Percentiles rank a stretch among this genome's conserved stretches.
Evolutionary conservation across 106 monocot genomes (phyloP).

Genomic region (Hemerocallis citrina): DNA sequence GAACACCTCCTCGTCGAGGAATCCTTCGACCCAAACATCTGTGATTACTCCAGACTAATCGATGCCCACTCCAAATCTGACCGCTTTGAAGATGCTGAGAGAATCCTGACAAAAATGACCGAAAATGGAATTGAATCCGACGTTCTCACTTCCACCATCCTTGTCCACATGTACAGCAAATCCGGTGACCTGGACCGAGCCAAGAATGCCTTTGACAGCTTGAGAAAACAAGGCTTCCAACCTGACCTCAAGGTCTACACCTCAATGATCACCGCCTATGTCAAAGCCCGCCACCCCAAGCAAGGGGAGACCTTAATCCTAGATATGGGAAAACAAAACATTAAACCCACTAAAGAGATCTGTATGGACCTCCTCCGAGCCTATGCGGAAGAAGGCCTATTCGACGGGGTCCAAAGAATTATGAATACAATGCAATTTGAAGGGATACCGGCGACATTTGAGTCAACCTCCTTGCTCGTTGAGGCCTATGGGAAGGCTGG

Average conservation of each 20-base stretch:
- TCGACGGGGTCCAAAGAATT: conserved; percentile 46
- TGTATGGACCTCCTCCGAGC: conserved; percentile 48
- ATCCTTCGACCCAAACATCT: conserved; percentile 58
- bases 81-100: conserved; percentile 53
- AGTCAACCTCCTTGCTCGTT: conserved; percentile 41
- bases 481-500: conserved; percentile 47
- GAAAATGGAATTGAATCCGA: conserved; percentile 63
- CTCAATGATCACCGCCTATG: conserved; percentile 64
- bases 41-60: conserved; percentile 74
- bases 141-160: conserved; percentile 31
- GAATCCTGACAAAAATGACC: conserved; percentile 63
- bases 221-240: conserved; percentile 45
- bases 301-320: conserved; percentile 32
- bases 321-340: conserved; percentile 51
- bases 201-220: conserved; percentile 43
- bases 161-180: conserved; percentile 81
- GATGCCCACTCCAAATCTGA: conserved; percentile 42
- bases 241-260: conserved; percentile 48
- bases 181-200: conserved; percentile 51
- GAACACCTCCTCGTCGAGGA: conserved; percentile 59
- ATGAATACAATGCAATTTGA: conserved; percentile 58
- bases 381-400: conserved; percentile 34
- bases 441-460: conserved; percentile 41
- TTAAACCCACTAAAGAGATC: conserved; percentile 68
- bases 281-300: conserved; percentile 52